phyloP scores from a whole-genome alignment of 2,329 filamentous ascomycete genomes.

The Alternaria metachromatica region DNA sequence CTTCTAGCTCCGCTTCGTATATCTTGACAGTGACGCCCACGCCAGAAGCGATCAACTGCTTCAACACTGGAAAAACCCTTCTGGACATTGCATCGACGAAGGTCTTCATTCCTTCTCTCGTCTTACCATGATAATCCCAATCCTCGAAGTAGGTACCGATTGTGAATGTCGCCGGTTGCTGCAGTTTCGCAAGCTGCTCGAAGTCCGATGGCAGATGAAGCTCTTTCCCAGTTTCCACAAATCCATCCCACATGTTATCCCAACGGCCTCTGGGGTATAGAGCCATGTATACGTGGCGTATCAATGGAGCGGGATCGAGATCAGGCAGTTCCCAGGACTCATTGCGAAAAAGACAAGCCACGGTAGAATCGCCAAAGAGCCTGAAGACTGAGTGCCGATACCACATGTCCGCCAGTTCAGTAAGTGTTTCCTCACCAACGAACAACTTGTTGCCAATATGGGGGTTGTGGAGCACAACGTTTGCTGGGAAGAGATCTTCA shows the following conservation, averaged over 20 bases:
- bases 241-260: too few relatives aligned
- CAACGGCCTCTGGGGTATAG: neutral
- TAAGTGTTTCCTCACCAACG: neutral
- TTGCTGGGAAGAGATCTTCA: too few relatives aligned
- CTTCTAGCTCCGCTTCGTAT: neutral
- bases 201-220: neutral
- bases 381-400: neutral
- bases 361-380: neutral
- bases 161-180: neutral
- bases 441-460: neutral
- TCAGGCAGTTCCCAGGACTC: neutral
- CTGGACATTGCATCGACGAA: neutral
- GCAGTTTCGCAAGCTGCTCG: neutral
- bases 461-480: neutral
- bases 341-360: neutral
- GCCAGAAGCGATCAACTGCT: neutral
- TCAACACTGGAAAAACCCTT: neutral
- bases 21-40: neutral
- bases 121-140: neutral
- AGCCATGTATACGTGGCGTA: neutral
- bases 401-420: neutral
- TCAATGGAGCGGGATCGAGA: neutral
- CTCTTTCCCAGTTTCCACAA: neutral
- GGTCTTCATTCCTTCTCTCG: accelerated
- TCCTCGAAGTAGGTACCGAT: neutral